A percentile compares a stretch with the other conserved stretches of the same genome.
Evolutionary conservation across 1,139 yeast species (phyloP).

Genomic region (Sugiyamaella pinicola): DNA sequence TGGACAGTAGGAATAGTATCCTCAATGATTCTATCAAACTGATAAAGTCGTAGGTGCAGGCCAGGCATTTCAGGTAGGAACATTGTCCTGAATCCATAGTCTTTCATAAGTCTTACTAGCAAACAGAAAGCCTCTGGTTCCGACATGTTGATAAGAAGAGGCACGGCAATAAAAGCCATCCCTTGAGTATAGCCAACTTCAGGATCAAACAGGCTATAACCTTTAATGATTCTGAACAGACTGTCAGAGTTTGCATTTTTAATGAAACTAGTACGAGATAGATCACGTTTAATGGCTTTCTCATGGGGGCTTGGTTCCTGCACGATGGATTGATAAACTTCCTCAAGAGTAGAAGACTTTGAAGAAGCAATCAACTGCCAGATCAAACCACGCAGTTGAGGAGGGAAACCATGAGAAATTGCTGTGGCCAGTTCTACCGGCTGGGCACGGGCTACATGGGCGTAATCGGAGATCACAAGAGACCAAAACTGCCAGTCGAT

Average conservation of each 20-base stretch:
- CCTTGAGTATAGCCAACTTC: conserved; percentile 98
- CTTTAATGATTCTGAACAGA: conserved; percentile 73
- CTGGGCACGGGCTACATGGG: conserved; percentile 61
- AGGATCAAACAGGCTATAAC: conserved; percentile 81
- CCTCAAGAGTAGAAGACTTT: conserved; percentile 72
- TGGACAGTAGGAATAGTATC: conserved; percentile 66
- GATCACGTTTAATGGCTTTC: conserved; percentile 75
- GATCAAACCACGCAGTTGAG: conserved; percentile 79
- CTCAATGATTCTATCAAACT: conserved; percentile 83
- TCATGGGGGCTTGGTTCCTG: conserved; percentile 64
- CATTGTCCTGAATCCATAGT: conserved; percentile 72
- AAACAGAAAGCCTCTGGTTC: conserved; percentile 87
- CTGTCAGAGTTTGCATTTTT: conserved; percentile 55
- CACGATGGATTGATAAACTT: conserved; percentile 58
- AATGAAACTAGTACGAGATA: conserved; percentile 81
- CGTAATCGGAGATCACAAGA: conserved; percentile 71
- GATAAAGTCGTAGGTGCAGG: conserved; percentile 77
- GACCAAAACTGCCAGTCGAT: conserved; percentile 93
- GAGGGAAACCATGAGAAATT: conserved; percentile 77
- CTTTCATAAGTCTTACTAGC: conserved; percentile 80
- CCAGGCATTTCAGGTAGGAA: conserved; percentile 94
- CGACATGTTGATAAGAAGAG: conserved; percentile 73
- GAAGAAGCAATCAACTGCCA: conserved; percentile 93
- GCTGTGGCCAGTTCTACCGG: conserved; percentile 62
- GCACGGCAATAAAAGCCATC: conserved; percentile 90